Percentiles rank a stretch among this genome's conserved stretches.
These are phyloP conservation scores for Erigeron canadensis DNA, from an alignment of 129 eudicot species.

Conservation along the genomic window DNA sequence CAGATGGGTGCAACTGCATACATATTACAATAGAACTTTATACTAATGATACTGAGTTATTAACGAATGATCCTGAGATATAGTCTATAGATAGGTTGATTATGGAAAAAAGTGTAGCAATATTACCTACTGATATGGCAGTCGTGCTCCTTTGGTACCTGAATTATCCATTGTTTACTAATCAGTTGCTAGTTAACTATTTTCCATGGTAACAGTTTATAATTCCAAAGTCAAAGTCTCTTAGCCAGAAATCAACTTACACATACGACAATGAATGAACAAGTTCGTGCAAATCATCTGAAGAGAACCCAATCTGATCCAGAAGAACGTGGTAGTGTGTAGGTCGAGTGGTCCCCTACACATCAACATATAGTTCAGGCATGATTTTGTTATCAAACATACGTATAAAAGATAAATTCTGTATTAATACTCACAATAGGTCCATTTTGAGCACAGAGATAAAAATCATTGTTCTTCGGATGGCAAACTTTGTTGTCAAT, in stretches of 20 bases:
- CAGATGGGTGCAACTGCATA: conserved; percentile 78
- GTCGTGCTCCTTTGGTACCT: conserved; percentile 80
- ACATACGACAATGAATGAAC: conserved; percentile 81
- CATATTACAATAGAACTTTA: neutral
- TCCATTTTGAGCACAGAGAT: conserved; percentile 79
- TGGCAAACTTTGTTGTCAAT: conserved; percentile 66
- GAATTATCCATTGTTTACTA: conserved; percentile 18
- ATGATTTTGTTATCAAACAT: neutral
- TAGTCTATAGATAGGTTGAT: neutral
- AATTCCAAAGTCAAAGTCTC: too few species aligned
- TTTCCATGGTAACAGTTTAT: too few species aligned
- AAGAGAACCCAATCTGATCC: conserved; percentile 65
- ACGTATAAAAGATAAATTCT: neutral
- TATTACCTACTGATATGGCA: conserved; percentile 63
- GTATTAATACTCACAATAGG: conserved; percentile 55
- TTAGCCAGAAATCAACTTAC: conserved; percentile 35
- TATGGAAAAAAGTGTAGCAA: neutral
- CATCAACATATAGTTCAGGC: neutral
- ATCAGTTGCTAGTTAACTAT: neutral
- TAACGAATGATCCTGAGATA: neutral
- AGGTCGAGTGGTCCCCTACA: conserved; percentile 73
- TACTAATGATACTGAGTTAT: neutral
- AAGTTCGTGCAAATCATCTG: conserved; percentile 77
- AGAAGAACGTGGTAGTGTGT: conserved; percentile 80
- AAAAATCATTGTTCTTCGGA: conserved; percentile 69